These are phyloP conservation scores for Leishmania gerbilli DNA, from an alignment of 208 protist species.

Conservation along the genomic window DNA sequence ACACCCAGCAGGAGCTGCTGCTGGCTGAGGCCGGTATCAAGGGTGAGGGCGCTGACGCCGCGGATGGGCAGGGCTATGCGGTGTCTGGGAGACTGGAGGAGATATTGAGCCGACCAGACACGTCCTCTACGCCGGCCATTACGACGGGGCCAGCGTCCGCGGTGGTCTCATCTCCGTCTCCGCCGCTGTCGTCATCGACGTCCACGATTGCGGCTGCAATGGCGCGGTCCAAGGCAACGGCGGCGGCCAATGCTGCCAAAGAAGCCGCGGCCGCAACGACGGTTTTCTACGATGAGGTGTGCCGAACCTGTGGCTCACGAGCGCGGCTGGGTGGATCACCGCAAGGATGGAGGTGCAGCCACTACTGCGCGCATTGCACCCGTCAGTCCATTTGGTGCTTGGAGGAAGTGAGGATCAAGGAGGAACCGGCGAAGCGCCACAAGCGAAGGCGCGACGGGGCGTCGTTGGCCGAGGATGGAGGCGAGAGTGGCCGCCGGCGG, in stretches of 20 bases:
- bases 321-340: slow-evolving; percentile 45
- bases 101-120: slow-evolving; percentile 43
- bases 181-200: slow-evolving; percentile 2
- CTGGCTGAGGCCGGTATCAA: slow-evolving; percentile 36
- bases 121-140: slow-evolving; percentile 4
- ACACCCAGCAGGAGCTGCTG: slow-evolving; percentile 76
- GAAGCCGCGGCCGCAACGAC: not conserved
- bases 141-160: slow-evolving; percentile 4
- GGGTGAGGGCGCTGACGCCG: not conserved
- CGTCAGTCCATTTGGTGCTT: slow-evolving; percentile 75
- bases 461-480: not conserved
- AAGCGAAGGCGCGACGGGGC: slow-evolving; percentile 15
- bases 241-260: not conserved
- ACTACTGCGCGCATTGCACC: slow-evolving; percentile 69
- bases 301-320: slow-evolving; percentile 58
- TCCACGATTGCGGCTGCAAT: slow-evolving; percentile 28
- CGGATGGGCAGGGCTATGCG: slow-evolving; percentile 11
- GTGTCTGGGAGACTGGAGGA: slow-evolving; percentile 43
- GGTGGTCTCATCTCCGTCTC: not conserved
- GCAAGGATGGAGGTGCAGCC: slow-evolving; percentile 71
- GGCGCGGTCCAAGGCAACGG: slow-evolving; percentile 21
- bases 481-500: not conserved
- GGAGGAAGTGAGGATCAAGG: slow-evolving; percentile 34
- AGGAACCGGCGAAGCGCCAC: slow-evolving; percentile 5
- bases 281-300: slow-evolving; percentile 56